phyloP scores from a whole-genome alignment of 2,329 filamentous ascomycete species.

The Acephala macrosclerotiorum region DNA sequence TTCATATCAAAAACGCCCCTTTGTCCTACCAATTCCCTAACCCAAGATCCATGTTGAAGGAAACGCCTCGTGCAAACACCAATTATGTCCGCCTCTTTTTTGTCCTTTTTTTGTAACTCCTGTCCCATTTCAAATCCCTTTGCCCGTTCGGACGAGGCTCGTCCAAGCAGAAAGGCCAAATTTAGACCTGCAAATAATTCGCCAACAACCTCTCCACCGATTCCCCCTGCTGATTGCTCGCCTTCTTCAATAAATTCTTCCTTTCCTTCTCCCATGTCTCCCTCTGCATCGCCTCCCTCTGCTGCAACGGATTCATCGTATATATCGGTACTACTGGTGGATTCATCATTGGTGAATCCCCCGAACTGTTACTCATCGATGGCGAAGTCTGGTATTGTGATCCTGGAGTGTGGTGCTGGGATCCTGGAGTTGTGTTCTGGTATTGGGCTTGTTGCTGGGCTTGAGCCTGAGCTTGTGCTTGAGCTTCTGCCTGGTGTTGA shows the following conservation, averaged over 20 bases:
- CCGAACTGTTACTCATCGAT: background rate
- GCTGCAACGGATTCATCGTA: slow-evolving; percentile 53
- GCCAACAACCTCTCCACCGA: slow-evolving; percentile 36
- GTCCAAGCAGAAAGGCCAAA: background rate
- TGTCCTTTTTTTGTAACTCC: background rate
- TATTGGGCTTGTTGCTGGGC: slow-evolving; percentile 53
- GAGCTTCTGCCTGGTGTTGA: background rate
- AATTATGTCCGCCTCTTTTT: background rate
- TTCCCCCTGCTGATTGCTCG: slow-evolving; percentile 36
- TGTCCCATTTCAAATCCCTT: background rate
- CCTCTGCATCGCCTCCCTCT: slow-evolving; percentile 56
- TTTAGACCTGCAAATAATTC: slow-evolving; percentile 38
- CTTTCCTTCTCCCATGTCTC: slow-evolving; percentile 53
- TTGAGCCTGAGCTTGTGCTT: slow-evolving; percentile 37
- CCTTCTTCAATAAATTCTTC: slow-evolving; percentile 45
- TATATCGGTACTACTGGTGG: slow-evolving; percentile 42
- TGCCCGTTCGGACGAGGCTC: background rate
- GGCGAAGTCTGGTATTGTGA: too few relatives aligned
- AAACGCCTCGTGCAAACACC: background rate
- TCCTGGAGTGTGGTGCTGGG: too few relatives aligned
- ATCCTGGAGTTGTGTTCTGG: slow-evolving; percentile 44
- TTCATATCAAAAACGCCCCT: background rate
- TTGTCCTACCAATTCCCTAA: background rate
- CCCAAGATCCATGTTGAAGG: background rate
- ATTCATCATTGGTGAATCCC: slow-evolving; percentile 4